Base-by-base conservation (phyloP, 345 rosid species). In the Citrus cavaleriei region DNA sequence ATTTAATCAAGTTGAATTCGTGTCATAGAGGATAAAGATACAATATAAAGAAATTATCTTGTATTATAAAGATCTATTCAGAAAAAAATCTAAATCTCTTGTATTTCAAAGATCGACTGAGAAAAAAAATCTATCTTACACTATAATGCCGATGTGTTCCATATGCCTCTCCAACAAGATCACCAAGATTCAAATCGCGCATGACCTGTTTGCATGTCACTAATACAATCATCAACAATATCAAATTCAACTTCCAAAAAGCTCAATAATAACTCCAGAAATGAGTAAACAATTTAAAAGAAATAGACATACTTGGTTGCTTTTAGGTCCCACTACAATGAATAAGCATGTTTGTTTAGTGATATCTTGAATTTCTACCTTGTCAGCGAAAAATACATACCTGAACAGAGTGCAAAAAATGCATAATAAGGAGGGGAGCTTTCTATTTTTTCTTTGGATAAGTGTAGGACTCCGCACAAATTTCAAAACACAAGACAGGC, bases 351-450 rank as follows among this genome's bases (percentile, higher is more conserved):
- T 93, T 85, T 91, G 88, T 84, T 92, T 90, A 81, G 94, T 90
- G 68, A 93, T 90, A 77, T 95, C 97, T 81, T 88, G 89, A 81
- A 95, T 87, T 84, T 90, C 95, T 38, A 95, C 94, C 83, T 92
- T 90, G 83, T 95, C 98, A 77, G 97, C 85, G 22, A 93, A 91
- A 81, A 93, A 95, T n/a, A 93, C 86, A 78, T 93, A 92, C 92
- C 98, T 93, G 63, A 78, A 40, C 68, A 82, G 35, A 61, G 76
- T 4, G 71, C 38, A 57, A 58, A 66, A 55, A 40, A 70, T 4
- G 22, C 30, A 9, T 27, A 68, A 64, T 30, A 46, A 24, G 2
- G 51, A 60, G 34, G 7, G 6, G 4, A 59, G 42, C 51, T 46
- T 12, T n/a, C 21, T 24, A 46, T 25, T 42, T 64, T n/a, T 14